These are phyloP conservation scores for Suhomyces atakaporum DNA, from an alignment of 1,139 yeast species.

Conservation along the genomic window DNA sequence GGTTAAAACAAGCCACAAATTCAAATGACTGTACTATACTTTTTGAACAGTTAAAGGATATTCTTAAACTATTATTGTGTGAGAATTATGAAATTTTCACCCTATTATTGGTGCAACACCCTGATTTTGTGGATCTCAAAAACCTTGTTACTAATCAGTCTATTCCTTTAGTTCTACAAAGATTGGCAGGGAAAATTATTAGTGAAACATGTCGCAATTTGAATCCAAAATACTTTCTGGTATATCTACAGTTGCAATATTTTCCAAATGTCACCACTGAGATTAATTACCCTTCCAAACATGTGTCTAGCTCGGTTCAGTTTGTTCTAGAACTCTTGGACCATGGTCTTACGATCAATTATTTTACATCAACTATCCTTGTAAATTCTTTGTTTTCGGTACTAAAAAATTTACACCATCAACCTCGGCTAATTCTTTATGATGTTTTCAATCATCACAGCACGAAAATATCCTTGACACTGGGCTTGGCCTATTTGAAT, in stretches of 20 bases:
- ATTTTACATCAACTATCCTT: conserved; percentile 14
- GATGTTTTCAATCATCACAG: conserved; percentile 24
- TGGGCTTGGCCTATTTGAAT: conserved; percentile 20
- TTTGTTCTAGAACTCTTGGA: conserved; percentile 30
- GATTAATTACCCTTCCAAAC: background rate
- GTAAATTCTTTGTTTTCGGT: conserved; percentile 6
- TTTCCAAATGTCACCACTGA: background rate
- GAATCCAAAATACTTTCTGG: conserved; percentile 5
- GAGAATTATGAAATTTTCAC: conserved; percentile 1
- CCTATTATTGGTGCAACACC: conserved; percentile 5
- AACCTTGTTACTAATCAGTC: background rate
- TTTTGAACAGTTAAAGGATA: background rate
- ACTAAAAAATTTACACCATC: background rate
- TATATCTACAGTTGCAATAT: background rate
- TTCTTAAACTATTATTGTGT: background rate
- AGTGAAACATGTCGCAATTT: background rate
- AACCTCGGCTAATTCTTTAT: conserved; percentile 17
- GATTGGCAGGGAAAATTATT: conserved; percentile 1
- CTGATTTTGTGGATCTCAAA: background rate
- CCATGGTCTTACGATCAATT: conserved; percentile 21
- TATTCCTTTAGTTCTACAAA: background rate
- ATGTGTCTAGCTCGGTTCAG: conserved; percentile 3
- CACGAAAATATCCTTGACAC: conserved; percentile 27
- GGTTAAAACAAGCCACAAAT: background rate
- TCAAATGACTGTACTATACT: background rate